phyloP scores from a whole-genome alignment of 2,329 filamentous ascomycete genomes.

The Ciborinia camelliae region DNA sequence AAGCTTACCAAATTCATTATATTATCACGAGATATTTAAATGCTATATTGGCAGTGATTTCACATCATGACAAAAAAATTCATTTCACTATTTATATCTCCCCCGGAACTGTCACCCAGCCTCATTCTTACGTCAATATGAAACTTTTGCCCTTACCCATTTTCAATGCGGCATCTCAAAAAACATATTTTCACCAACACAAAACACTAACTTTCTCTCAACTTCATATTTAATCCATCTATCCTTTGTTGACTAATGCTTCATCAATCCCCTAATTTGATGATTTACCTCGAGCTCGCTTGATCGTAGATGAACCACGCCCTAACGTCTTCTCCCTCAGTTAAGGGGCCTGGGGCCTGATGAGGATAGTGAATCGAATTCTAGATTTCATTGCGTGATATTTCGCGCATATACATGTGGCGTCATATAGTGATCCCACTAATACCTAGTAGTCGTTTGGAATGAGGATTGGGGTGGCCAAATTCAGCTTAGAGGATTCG shows the following conservation, averaged over 20 bases:
- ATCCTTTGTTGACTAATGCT: not conserved
- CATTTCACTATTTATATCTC: not conserved
- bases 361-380: not conserved
- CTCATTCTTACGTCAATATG: not conserved
- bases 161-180: not conserved
- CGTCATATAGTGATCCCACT: no score
- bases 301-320: not conserved
- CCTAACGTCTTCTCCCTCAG: not conserved
- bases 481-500: no score
- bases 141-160: not conserved
- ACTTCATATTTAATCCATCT: not conserved
- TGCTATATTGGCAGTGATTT: no score
- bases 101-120: not conserved
- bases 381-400: not conserved
- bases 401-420: not conserved
- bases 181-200: no score
- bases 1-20: no score
- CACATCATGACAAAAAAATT: no score
- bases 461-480: no score
- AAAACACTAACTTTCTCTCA: not conserved
- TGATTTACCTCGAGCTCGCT: not conserved
- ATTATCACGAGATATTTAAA: no score
- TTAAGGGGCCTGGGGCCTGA: no score
- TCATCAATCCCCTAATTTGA: not conserved
- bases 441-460: no score